Conservation (phyloP, 73 alveolate genomes). For the Tetrahymena elliotti region DNA sequence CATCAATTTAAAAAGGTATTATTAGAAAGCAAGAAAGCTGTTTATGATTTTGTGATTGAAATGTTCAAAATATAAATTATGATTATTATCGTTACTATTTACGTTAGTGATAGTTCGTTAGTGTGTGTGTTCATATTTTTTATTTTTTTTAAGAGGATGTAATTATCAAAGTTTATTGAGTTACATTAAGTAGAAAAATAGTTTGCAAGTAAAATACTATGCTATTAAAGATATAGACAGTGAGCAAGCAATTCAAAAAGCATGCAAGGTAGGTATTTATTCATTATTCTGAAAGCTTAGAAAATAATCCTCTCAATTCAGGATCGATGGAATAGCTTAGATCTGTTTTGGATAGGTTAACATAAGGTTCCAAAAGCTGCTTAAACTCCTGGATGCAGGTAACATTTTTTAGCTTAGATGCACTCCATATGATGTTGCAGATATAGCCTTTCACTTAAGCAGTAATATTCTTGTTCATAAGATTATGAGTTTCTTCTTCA, state of each 20-base stretch:
- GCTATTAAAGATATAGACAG: background rate
- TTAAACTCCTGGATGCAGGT: background rate
- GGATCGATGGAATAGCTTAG: background rate
- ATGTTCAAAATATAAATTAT: background rate
- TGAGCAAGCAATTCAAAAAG: background rate
- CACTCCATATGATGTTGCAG: background rate
- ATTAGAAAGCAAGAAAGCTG: background rate
- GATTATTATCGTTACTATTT: too few species aligned
- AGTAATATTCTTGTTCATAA: background rate
- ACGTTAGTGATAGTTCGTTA: background rate
- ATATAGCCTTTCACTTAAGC: background rate
- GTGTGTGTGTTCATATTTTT: too few species aligned
- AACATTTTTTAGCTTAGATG: background rate
- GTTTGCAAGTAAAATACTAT: background rate
- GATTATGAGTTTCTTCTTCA: background rate
- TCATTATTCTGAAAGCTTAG: background rate
- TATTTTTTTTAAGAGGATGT: background rate
- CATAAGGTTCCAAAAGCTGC: background rate
- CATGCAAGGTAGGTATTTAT: too few species aligned
- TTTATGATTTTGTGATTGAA: background rate
- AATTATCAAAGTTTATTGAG: background rate
- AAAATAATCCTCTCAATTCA: background rate
- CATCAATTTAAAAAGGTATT: background rate
- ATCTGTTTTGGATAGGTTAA: background rate
- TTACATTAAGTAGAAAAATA: background rate